phyloP scores from a whole-genome alignment of 2,329 filamentous ascomycete genomes.

The Epichloe uncinata region DNA sequence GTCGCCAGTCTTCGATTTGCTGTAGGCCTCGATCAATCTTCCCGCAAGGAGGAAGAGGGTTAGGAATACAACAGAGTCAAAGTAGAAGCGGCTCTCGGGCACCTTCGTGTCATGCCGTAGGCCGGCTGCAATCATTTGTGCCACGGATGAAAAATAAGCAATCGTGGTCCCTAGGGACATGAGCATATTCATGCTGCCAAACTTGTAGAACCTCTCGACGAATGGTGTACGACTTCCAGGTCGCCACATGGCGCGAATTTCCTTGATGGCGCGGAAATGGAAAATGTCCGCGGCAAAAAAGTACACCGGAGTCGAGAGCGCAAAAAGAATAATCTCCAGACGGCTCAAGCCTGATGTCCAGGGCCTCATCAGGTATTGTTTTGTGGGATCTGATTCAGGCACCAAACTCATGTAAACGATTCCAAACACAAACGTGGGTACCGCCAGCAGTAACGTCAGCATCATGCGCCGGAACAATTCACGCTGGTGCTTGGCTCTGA shows the following conservation, averaged over 20 bases:
- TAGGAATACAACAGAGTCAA: slow-evolving; percentile 85
- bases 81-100: slow-evolving; percentile 52
- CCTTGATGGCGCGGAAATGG: slow-evolving; percentile 65
- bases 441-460: slow-evolving; percentile 53
- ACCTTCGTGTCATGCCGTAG: slow-evolving; percentile 26
- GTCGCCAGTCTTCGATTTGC: slow-evolving; percentile 80
- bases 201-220: slow-evolving; percentile 69
- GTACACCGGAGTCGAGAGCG: slow-evolving; percentile 76
- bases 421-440: slow-evolving; percentile 77
- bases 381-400: slow-evolving; percentile 38
- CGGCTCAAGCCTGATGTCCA: slow-evolving; percentile 63
- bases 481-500: slow-evolving; percentile 56
- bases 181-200: slow-evolving; percentile 92
- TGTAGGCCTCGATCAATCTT: slow-evolving; percentile 74
- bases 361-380: slow-evolving; percentile 54
- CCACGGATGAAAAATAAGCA: slow-evolving; percentile 72
- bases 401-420: slow-evolving; percentile 86
- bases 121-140: slow-evolving; percentile 55
- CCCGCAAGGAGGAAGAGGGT: slow-evolving; percentile 73
- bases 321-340: slow-evolving; percentile 66
- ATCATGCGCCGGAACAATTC: slow-evolving; percentile 57
- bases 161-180: slow-evolving; percentile 82
- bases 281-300: slow-evolving; percentile 83
- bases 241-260: slow-evolving; percentile 66
- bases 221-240: slow-evolving; percentile 60